Evolutionary conservation across 129 eudicot genomes (phyloP), one percentile per base, ranked within the genome.

Genomic region (Logfia minima): DNA sequence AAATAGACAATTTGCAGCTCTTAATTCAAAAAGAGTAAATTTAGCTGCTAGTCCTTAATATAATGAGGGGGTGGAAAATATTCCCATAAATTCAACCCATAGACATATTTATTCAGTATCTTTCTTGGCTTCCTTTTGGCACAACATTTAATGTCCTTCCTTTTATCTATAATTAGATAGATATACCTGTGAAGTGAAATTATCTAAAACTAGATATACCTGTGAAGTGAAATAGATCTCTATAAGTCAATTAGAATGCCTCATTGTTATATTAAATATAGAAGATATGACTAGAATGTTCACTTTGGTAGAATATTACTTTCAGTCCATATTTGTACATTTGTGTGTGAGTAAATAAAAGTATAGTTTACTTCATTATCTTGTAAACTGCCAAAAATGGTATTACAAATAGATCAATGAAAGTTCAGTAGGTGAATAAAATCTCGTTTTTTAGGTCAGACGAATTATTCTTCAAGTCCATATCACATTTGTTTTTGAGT

Each of bases 401-500:
- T 45, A 45, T 45, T 45, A 45, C 53, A 3, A 13, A 13, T 18
- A 45, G 53, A 45, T 45, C 13, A 45, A 45, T 45, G 53, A 14
- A 45, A 45, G 53, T 45, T 45, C 18, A 13, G 53, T 45, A 45
- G 53, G 53, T 45, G 53, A 45, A 45, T 31, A 11, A 8, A 8
- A 9, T 35, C 5, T 58, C 24, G 14, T 19, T 58, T 7, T 19
- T 58, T 22, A 18, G 63, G 23, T 7, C 23, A 5, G 24, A 21
- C 0, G 14, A 58, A 58, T 56, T 45, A 45, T 45, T 11, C 18
- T n/a, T 73, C 32, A 10, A 34, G 77, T 56, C 55, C 55, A 73
- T 73, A 73, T 56, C 32, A 19, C 66, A 10, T 72, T 64, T 73
- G 61, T 56, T 18, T 56, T 18, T 55, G 18, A 56, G 17, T 32